Percentiles rank a stretch among this genome's conserved stretches.
phyloP scores from a whole-genome alignment of 495 filamentous ascomycete genomes.

The Aspergillus nidulans region DNA sequence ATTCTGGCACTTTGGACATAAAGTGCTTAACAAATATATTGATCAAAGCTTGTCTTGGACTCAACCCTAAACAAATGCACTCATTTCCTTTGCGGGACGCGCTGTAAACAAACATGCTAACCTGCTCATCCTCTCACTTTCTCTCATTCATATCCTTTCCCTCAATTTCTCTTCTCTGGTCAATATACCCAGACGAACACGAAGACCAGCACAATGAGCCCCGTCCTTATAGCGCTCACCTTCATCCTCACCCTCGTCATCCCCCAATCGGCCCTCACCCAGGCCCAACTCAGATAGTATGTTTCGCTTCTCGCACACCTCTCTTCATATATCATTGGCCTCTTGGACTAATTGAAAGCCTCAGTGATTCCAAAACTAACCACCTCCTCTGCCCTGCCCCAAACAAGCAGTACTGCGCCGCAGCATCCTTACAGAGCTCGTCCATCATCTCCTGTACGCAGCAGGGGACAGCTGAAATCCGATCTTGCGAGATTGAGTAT shows the following conservation, averaged over 20 bases:
- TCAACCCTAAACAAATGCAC: neutral
- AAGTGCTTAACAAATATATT: neutral
- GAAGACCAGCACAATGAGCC: neutral
- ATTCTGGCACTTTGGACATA: neutral
- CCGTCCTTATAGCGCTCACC: neutral
- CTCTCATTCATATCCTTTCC: neutral
- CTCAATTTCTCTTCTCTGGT: neutral
- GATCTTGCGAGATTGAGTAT: constrained; percentile 19
- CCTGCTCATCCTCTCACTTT: neutral
- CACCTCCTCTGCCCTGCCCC: constrained; percentile 14
- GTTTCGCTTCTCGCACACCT: no score
- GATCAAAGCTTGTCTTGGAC: neutral
- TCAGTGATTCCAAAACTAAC: constrained; percentile 15
- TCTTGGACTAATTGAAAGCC: neutral
- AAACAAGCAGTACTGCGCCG: constrained; percentile 14
- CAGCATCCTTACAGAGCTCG: constrained; percentile 14
- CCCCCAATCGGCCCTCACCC: constrained; percentile 1
- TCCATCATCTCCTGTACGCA: constrained; percentile 15
- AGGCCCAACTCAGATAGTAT: constrained; percentile 9
- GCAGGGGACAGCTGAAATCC: constrained; percentile 5
- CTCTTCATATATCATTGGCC: no score
- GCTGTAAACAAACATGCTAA: neutral
- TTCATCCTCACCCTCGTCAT: neutral
- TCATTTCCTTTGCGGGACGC: neutral
- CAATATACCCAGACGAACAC: neutral